Conservation (phyloP, 2,329 filamentous ascomycete genomes). For the Pseudocercospora ulei region DNA sequence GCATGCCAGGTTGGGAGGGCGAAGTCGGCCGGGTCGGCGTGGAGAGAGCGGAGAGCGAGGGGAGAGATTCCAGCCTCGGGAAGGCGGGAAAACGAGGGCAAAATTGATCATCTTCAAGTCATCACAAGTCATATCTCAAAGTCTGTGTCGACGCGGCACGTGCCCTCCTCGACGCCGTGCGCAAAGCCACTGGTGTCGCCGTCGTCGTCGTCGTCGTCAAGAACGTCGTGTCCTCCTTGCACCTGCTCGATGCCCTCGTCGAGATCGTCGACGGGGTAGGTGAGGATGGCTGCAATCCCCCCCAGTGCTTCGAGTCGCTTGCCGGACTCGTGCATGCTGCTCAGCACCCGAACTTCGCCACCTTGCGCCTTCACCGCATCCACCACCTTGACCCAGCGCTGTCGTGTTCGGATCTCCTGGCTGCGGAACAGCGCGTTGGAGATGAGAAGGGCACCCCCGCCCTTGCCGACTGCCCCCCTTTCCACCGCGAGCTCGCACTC, state of each 20-base stretch:
- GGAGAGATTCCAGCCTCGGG: no score
- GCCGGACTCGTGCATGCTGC: constrained; percentile 89
- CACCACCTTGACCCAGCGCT: constrained; percentile 73
- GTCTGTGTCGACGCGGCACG: constrained; percentile 18
- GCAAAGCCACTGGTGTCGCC: constrained; percentile 6
- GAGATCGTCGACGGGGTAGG: constrained; percentile 80
- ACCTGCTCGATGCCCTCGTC: constrained; percentile 44
- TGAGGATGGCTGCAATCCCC: constrained; percentile 79
- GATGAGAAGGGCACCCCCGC: constrained; percentile 74
- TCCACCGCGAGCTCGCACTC: constrained; percentile 75
- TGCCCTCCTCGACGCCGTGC: no score
- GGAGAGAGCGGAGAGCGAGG: no score
- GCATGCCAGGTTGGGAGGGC: constrained; percentile 4
- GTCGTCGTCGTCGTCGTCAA: constrained; percentile 15
- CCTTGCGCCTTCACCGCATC: constrained; percentile 77
- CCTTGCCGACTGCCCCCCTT: constrained; percentile 77
- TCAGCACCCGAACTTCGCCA: constrained; percentile 79
- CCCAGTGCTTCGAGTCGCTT: constrained; percentile 73
- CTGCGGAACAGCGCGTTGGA: constrained; percentile 81
- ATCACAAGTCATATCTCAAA: constrained; percentile 21
- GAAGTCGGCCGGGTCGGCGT: no score
- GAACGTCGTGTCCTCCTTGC: constrained; percentile 20
- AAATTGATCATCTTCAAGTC: no score
- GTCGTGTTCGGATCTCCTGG: constrained; percentile 64
- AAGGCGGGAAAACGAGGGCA: constrained; percentile 3